A percentile compares a stretch with the other conserved stretches of the same genome.
Conservation (phyloP, 2,329 filamentous ascomycete genomes). For the Neurospora crassa region DNA sequence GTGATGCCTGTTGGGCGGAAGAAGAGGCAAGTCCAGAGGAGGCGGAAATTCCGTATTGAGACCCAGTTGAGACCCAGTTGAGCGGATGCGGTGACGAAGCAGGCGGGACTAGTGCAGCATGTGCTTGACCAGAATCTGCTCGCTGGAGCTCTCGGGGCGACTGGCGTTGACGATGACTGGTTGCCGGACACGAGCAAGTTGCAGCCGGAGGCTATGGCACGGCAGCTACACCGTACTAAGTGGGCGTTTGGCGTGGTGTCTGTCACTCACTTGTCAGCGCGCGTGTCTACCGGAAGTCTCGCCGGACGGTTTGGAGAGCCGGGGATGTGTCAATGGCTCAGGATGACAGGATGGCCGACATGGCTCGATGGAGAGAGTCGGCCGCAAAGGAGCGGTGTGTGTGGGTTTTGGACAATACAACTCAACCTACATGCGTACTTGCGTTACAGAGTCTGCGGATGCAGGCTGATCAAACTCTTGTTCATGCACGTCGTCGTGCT, state of each 20-base stretch:
- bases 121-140: background rate
- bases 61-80: background rate
- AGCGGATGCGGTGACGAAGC: background rate
- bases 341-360: background rate
- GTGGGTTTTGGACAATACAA: background rate
- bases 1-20: background rate
- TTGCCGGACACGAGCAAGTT: background rate
- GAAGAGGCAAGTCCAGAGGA: background rate
- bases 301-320: background rate
- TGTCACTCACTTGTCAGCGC: background rate
- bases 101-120: background rate
- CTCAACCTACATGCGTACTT: slow-evolving; percentile 1
- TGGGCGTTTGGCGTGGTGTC: background rate
- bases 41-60: background rate
- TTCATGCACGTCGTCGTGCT: background rate
- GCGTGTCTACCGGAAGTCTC: background rate
- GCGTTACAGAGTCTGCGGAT: background rate
- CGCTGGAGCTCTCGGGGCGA: background rate
- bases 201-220: background rate
- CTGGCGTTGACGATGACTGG: background rate
- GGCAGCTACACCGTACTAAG: background rate
- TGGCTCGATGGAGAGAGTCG: background rate
- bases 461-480: background rate
- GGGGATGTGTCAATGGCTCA: background rate
- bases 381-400: background rate